Evolutionary conservation across 495 filamentous ascomycete genomes (phyloP).

Genomic region (Neurospora hispaniola): DNA sequence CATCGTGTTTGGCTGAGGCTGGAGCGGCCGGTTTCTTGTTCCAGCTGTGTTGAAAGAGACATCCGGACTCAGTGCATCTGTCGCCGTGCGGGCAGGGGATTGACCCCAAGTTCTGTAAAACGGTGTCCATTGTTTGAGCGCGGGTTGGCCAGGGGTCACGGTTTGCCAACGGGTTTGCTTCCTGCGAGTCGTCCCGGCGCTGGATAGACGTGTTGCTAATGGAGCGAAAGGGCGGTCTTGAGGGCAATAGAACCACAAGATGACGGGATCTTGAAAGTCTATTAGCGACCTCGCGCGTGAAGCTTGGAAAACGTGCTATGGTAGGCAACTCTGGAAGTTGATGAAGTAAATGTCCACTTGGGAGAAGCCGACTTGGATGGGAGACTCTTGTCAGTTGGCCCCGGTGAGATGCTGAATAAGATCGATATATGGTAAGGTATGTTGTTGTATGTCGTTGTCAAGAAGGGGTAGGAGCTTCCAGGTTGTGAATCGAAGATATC

Average conservation of each 20-base stretch:
- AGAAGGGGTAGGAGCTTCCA: background rate
- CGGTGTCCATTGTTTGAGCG: constrained; percentile 48
- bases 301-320: background rate
- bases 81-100: constrained; percentile 54
- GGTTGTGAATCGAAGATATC: background rate
- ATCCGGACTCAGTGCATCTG: constrained; percentile 27
- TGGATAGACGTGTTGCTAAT: background rate
- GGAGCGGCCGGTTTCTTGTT: constrained; percentile 10
- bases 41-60: constrained; percentile 33
- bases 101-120: constrained; percentile 53
- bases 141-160: constrained; percentile 3
- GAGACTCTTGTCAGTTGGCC: background rate
- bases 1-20: background rate
- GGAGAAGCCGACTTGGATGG: background rate
- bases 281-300: background rate
- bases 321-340: background rate
- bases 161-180: background rate
- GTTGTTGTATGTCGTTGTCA: background rate
- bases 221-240: background rate
- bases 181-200: background rate
- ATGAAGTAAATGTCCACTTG: background rate
- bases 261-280: background rate
- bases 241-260: background rate
- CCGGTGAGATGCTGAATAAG: background rate
- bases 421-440: background rate